These are phyloP conservation scores for Voacanga thouarsii DNA, from an alignment of 257 asterid species.

Conservation along the genomic window DNA sequence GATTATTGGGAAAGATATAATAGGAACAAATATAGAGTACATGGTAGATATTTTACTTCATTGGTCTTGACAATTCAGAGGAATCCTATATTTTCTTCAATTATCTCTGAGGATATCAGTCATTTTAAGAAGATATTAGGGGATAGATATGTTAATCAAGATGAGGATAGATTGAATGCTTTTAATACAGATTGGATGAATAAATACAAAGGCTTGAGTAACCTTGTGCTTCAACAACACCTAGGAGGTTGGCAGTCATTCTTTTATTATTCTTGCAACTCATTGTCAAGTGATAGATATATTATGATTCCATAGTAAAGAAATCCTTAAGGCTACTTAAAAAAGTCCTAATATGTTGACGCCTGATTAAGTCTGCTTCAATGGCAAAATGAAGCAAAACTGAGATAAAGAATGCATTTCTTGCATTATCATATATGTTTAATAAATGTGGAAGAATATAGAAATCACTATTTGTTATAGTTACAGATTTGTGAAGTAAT, in stretches of 20 bases:
- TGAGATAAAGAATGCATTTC: too few relatives aligned
- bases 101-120: conserved; percentile 64
- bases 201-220: conserved; percentile 81
- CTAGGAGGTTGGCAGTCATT: conserved; percentile 50
- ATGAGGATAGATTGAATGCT: conserved; percentile 65
- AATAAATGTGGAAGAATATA: too few relatives aligned
- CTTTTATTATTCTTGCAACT: not conserved
- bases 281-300: not conserved
- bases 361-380: too few relatives aligned
- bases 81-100: conserved; percentile 50
- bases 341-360: too few relatives aligned
- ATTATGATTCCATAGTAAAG: not conserved
- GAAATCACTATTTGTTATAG: too few relatives aligned
- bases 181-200: conserved; percentile 94
- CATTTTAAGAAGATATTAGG: conserved; percentile 75
- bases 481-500: too few relatives aligned
- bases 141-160: conserved; percentile 79
- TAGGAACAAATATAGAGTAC: conserved; percentile 29
- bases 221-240: conserved; percentile 80
- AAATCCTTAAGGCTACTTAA: too few relatives aligned
- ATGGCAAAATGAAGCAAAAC: too few relatives aligned
- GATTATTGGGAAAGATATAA: conserved; percentile 22
- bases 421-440: too few relatives aligned
- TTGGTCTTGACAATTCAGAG: conserved; percentile 43
- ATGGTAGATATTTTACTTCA: conserved; percentile 47